Evolutionary conservation across 1,139 yeast species (phyloP).

Genomic region (Spencermartinsiella ligniputridi): DNA sequence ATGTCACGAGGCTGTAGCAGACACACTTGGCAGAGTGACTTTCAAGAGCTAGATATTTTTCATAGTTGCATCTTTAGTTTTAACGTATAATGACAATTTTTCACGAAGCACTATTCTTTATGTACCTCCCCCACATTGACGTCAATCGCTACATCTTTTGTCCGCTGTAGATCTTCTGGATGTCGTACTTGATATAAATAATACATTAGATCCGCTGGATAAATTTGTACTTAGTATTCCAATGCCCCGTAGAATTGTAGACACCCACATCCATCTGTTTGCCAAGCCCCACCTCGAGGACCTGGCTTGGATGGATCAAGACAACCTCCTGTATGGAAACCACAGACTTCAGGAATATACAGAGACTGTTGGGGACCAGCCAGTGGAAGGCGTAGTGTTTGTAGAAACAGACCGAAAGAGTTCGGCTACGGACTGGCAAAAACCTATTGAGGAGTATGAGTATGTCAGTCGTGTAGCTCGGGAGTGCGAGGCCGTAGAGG

Average conservation of each 20-base stretch:
- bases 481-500: background rate
- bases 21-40: no score
- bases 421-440: constrained; percentile 21
- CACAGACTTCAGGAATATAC: constrained; percentile 27
- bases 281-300: constrained; percentile 21
- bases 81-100: no score
- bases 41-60: no score
- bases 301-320: constrained; percentile 34
- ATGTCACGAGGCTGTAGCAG: background rate
- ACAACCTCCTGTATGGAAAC: constrained; percentile 21
- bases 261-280: constrained; percentile 36
- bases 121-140: no score
- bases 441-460: constrained; percentile 28
- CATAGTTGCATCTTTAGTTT: no score
- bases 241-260: constrained; percentile 18
- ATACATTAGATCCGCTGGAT: no score
- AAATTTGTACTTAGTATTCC: no score
- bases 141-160: no score
- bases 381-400: constrained; percentile 28
- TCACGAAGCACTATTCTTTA: no score
- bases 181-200: no score
- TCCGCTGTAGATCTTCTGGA: no score
- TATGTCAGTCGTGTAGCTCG: constrained; percentile 23
- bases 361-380: constrained; percentile 1
- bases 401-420: constrained; percentile 33